Evolutionary conservation across 805 yeast genomes (phyloP).

Genomic region (Geotrichum ghanense): DNA sequence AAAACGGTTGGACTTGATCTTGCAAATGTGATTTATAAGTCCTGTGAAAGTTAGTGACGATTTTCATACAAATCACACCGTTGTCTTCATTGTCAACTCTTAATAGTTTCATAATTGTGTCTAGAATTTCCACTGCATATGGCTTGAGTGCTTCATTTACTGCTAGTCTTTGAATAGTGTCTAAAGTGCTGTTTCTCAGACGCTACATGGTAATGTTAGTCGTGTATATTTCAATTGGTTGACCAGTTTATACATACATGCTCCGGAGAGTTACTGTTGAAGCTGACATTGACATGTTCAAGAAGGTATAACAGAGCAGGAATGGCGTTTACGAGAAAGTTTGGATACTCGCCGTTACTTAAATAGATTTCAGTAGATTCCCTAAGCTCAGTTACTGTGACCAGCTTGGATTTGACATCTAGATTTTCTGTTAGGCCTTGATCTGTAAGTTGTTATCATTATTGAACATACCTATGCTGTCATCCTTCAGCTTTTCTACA

Average conservation of each 20-base stretch:
- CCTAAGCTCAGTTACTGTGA: constrained; percentile 68
- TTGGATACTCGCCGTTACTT: constrained; percentile 70
- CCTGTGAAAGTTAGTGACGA: constrained; percentile 75
- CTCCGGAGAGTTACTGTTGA: constrained; percentile 53
- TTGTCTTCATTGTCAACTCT: constrained; percentile 87
- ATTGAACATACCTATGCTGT: constrained; percentile 26
- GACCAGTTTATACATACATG: constrained; percentile 26
- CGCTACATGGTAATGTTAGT: constrained; percentile 33
- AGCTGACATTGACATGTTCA: constrained; percentile 61
- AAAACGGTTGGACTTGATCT: constrained; percentile 68
- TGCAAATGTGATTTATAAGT: constrained; percentile 58
- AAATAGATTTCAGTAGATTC: constrained; percentile 80
- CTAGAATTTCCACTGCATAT: constrained; percentile 49
- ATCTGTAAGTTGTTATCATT: constrained; percentile 5
- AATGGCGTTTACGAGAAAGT: constrained; percentile 54
- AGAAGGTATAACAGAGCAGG: constrained; percentile 60
- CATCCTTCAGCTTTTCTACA: constrained; percentile 48
- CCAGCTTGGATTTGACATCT: constrained; percentile 51
- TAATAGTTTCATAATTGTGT: constrained; percentile 46
- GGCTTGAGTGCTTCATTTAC: constrained; percentile 74
- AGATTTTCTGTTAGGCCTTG: constrained; percentile 8
- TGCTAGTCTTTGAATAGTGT: constrained; percentile 69
- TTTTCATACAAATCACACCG: constrained; percentile 83
- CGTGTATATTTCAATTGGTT: no score
- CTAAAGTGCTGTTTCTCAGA: constrained; percentile 64